phyloP scores from a whole-genome alignment of 495 filamentous ascomycete genomes.

The Thozetella sp. region DNA sequence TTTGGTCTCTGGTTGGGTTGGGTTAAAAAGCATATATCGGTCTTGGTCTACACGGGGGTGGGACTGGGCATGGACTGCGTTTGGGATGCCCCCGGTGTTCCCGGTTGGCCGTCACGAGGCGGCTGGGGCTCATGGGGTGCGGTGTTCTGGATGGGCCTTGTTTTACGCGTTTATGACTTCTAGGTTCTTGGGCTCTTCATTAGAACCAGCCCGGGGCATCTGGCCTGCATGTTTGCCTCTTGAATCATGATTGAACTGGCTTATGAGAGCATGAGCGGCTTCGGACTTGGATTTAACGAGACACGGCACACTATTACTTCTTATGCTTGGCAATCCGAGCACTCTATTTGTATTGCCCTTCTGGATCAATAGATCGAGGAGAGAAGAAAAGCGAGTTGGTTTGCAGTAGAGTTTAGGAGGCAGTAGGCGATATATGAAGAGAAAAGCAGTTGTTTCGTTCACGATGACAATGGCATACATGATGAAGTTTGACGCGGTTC shows the following conservation, averaged over 20 bases:
- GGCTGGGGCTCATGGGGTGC: background rate
- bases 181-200: background rate
- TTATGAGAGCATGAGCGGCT: background rate
- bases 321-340: background rate
- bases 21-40: background rate
- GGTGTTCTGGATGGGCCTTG: slow-evolving; percentile 3
- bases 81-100: background rate
- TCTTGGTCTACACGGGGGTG: background rate
- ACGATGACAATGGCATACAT: slow-evolving; percentile 2
- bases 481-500: background rate
- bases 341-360: background rate
- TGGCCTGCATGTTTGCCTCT: background rate
- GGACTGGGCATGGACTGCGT: background rate
- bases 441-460: slow-evolving; percentile 7
- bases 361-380: background rate
- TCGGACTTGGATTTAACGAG: slow-evolving; percentile 1
- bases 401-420: background rate
- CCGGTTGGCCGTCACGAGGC: background rate
- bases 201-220: background rate
- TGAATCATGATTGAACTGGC: slow-evolving; percentile 3
- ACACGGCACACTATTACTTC: background rate
- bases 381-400: background rate
- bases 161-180: slow-evolving; percentile 4
- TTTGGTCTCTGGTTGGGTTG: background rate
- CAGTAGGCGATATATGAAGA: slow-evolving; percentile 1